Evolutionary conservation across 2,329 filamentous ascomycete species (phyloP).

Genomic region (Xylariaceae sp.): DNA sequence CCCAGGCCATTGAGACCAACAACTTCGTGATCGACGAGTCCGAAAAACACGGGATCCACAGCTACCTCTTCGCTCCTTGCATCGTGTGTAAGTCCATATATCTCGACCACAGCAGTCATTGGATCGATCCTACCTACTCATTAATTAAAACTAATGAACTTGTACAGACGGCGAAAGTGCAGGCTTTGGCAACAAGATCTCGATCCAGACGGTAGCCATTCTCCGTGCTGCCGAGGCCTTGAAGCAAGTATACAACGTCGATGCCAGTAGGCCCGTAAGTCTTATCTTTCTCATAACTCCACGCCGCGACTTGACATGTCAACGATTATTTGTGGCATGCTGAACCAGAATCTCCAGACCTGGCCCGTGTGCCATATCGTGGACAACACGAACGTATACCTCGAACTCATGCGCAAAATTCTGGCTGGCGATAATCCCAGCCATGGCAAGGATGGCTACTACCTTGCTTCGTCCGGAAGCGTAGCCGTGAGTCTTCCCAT

Average conservation of each 20-base stretch:
- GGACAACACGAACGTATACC: constrained; percentile 44
- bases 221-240: constrained; percentile 40
- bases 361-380: constrained; percentile 51
- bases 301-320: too few species aligned
- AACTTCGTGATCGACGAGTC: constrained; percentile 39
- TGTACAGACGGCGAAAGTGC: constrained; percentile 39
- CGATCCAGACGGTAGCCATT: constrained; percentile 47
- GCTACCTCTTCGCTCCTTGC: constrained; percentile 50
- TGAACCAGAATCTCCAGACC: constrained; percentile 26
- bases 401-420: constrained; percentile 42
- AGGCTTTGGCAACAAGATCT: constrained; percentile 47
- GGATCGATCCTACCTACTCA: too few species aligned
- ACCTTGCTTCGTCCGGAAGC: constrained; percentile 44
- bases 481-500: constrained; percentile 30
- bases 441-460: constrained; percentile 43
- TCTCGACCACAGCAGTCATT: not conserved
- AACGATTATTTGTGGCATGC: not conserved
- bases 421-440: constrained; percentile 35
- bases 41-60: constrained; percentile 39
- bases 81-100: constrained; percentile 40
- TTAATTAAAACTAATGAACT: not conserved
- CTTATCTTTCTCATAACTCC: not conserved
- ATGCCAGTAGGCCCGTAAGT: constrained; percentile 35
- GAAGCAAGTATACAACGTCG: constrained; percentile 39
- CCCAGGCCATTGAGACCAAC: constrained; percentile 39